Conservation (phyloP, 108 stramenopile species). For the Cyclostephanos invisitatus region DNA sequence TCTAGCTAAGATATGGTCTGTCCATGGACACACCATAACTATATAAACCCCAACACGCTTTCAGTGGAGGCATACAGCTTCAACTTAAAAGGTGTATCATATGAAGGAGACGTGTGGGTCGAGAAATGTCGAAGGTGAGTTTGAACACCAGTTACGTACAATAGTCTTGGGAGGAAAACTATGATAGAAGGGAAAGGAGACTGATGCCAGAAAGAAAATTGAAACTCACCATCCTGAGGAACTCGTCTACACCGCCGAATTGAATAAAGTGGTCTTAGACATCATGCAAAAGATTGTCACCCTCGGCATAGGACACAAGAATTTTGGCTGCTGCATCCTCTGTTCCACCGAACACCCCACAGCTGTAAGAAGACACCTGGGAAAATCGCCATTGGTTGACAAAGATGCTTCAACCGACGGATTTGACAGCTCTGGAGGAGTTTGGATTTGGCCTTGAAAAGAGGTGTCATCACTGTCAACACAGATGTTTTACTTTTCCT, state of each 20-base stretch:
- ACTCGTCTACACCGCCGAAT: conserved; percentile 27
- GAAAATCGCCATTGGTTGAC: conserved; percentile 4
- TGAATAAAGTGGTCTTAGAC: conserved; percentile 37
- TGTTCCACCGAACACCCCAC: conserved; percentile 26
- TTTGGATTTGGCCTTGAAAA: too few relatives aligned
- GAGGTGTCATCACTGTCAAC: too few relatives aligned
- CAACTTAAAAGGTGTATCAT: conserved; percentile 9
- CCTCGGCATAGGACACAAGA: conserved; percentile 19
- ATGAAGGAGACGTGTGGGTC: not conserved
- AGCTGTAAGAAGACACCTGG: conserved; percentile 27
- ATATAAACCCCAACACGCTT: too few relatives aligned
- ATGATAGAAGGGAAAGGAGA: too few relatives aligned
- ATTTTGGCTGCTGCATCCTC: conserved; percentile 24
- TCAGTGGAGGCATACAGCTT: conserved; percentile 11
- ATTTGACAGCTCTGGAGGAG: too few relatives aligned
- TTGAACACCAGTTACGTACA: not conserved
- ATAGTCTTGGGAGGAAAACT: not conserved
- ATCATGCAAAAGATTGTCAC: conserved; percentile 22
- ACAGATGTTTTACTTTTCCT: not conserved
- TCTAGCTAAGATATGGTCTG: too few relatives aligned
- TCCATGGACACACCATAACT: too few relatives aligned
- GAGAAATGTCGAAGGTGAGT: conserved; percentile 2
- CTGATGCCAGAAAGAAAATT: too few relatives aligned
- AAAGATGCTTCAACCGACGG: not conserved
- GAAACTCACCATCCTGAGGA: conserved; percentile 18